These are phyloP conservation scores for Xerocomellus intermedius DNA, from an alignment of 768 basidiomycete genomes.

Conservation along the genomic window DNA sequence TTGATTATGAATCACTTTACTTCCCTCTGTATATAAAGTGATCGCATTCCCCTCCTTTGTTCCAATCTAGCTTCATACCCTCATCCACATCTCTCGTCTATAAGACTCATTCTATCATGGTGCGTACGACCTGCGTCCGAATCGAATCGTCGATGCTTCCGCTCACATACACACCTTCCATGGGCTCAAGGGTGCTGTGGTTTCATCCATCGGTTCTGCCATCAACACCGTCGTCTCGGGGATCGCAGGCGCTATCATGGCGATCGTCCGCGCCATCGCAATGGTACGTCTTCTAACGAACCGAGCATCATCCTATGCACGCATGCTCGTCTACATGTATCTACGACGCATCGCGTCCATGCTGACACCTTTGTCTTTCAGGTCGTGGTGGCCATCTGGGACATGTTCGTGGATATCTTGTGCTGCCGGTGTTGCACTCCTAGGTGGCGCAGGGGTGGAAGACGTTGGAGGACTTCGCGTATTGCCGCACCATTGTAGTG, in stretches of 20 bases:
- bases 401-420: constrained; percentile 52
- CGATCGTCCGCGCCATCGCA: constrained; percentile 58
- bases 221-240: constrained; percentile 59
- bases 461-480: neutral
- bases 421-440: constrained; percentile 40
- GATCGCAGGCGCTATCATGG: constrained; percentile 48
- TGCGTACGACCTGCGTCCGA: neutral
- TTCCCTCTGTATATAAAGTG: neutral
- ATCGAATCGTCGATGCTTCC: neutral
- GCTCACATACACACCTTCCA: neutral
- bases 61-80: neutral
- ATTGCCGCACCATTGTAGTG: neutral
- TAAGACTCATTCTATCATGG: neutral
- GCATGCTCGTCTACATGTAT: too few relatives aligned
- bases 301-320: neutral
- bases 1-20: too few relatives aligned
- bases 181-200: constrained; percentile 48
- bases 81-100: neutral
- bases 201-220: constrained; percentile 62
- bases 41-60: neutral
- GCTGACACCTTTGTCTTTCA: constrained; percentile 20
- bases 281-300: constrained; percentile 40
- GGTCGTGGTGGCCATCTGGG: constrained; percentile 65
- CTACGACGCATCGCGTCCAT: neutral
- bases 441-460: constrained; percentile 12